Percentiles rank a stretch among this genome's conserved stretches.
These are phyloP conservation scores for Hyaloscypha variabilis DNA, from an alignment of 495 filamentous ascomycete genomes.

Conservation along the genomic window DNA sequence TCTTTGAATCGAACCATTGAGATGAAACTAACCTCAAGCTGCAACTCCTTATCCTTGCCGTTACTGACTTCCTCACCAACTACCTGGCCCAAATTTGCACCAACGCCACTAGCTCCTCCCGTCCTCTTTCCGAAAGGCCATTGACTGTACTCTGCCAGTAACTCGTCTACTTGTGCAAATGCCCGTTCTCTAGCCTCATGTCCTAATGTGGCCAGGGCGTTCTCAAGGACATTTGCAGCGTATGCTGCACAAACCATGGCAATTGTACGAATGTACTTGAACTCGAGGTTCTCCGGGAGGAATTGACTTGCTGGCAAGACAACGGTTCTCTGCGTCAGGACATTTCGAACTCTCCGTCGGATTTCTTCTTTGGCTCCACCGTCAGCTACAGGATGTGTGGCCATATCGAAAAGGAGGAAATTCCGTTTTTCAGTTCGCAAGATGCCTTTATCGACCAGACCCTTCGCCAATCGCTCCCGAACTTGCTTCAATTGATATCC, in stretches of 20 bases:
- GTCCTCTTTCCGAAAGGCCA: constrained; percentile 89
- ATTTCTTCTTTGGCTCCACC: constrained; percentile 98
- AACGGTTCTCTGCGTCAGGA: constrained; percentile 91
- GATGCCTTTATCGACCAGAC: constrained; percentile 98
- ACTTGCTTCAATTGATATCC: constrained; percentile 99
- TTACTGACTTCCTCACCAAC: constrained; percentile 85
- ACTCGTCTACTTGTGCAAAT: constrained; percentile 95
- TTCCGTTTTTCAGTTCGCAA: constrained; percentile 98
- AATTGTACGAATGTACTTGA: constrained; percentile 87
- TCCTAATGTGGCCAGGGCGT: constrained; percentile 89
- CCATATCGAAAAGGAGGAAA: constrained; percentile 99
- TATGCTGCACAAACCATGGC: constrained; percentile 98
- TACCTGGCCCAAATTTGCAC: constrained; percentile 90
- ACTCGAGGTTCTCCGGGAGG: constrained; percentile 92
- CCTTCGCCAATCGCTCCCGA: constrained; percentile 94
- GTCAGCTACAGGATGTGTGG: constrained; percentile 97
- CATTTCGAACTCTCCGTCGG: constrained; percentile 84
- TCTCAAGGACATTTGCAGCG: constrained; percentile 96
- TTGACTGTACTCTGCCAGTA: constrained; percentile 94
- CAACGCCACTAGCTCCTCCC: constrained; percentile 74
- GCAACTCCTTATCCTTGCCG: constrained; percentile 87
- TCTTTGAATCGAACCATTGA: not conserved
- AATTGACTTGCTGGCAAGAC: constrained; percentile 82
- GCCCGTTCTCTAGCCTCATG: constrained; percentile 93
- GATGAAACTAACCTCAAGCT: constrained; percentile 71